phyloP scores from a whole-genome alignment of 192 early-diverging fungal species.

The Coemansia sp. region DNA sequence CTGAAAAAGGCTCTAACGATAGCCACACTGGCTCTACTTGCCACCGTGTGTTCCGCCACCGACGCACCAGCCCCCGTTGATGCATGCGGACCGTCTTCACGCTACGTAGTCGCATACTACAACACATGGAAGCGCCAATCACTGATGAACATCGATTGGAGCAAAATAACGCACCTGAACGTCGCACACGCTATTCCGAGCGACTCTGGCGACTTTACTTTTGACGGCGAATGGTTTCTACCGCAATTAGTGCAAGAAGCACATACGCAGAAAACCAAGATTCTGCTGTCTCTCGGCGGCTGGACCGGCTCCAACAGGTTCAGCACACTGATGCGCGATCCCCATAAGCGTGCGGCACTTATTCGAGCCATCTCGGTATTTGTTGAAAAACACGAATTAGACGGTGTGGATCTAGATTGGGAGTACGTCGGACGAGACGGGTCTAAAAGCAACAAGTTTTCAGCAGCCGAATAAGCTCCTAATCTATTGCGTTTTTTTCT shows the following conservation, averaged over 20 bases:
- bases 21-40: neutral
- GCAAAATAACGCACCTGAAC: conserved; percentile 44
- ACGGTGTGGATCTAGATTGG: conserved; percentile 69
- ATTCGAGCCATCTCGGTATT: conserved; percentile 60
- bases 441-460: conserved; percentile 59
- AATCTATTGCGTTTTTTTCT: conserved; percentile 44
- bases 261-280: conserved; percentile 51
- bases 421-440: conserved; percentile 63
- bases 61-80: neutral
- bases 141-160: conserved; percentile 52
- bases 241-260: conserved; percentile 54
- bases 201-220: conserved; percentile 48
- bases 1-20: too few species aligned
- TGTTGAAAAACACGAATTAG: conserved; percentile 58
- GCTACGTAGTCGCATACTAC: conserved; percentile 53
- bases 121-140: conserved; percentile 48
- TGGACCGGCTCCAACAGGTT: conserved; percentile 74
- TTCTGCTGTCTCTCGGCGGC: conserved; percentile 68
- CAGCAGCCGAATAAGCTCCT: conserved; percentile 37
- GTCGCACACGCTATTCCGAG: conserved; percentile 57
- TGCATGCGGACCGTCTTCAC: conserved; percentile 41
- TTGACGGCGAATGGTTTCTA: conserved; percentile 58
- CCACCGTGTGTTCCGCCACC: neutral
- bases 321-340: conserved; percentile 57
- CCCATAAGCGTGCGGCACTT: conserved; percentile 56